These are phyloP conservation scores for Xylaria sp. DNA, from an alignment of 2,329 filamentous ascomycete species.

Conservation along the genomic window DNA sequence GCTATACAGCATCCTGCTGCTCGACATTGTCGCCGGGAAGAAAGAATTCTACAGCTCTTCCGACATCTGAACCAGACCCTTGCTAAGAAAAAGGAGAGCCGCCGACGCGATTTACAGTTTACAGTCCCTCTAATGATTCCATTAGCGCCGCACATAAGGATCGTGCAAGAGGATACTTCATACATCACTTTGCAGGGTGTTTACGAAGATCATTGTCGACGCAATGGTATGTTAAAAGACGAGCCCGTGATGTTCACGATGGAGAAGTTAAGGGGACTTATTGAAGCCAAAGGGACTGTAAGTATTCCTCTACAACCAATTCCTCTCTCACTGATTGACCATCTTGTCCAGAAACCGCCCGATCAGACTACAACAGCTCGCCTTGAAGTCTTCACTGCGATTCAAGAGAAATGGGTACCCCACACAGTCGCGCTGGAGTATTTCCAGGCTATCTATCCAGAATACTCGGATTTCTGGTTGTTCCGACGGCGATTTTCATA, in stretches of 20 bases:
- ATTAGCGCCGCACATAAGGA: slow-evolving; percentile 90
- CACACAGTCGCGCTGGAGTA: slow-evolving; percentile 85
- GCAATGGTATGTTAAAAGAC: slow-evolving; percentile 89
- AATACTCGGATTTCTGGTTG: slow-evolving; percentile 95
- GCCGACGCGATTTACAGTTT: slow-evolving; percentile 93
- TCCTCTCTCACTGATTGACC: slow-evolving; percentile 35
- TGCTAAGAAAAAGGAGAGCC: slow-evolving; percentile 91
- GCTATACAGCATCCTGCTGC: slow-evolving; percentile 96
- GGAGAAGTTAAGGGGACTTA: slow-evolving; percentile 85
- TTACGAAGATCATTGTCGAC: slow-evolving; percentile 95
- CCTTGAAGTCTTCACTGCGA: slow-evolving; percentile 92
- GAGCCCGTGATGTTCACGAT: slow-evolving; percentile 95
- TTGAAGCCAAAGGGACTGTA: slow-evolving; percentile 73
- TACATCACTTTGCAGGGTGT: slow-evolving; percentile 95
- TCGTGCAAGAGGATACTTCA: slow-evolving; percentile 94
- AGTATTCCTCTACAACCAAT: slow-evolving; percentile 47
- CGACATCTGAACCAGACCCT: slow-evolving; percentile 95
- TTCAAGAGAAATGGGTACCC: slow-evolving; percentile 93
- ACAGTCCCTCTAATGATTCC: slow-evolving; percentile 96
- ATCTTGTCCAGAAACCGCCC: slow-evolving; percentile 65
- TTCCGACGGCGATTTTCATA: slow-evolving; percentile 98
- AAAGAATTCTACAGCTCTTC: slow-evolving; percentile 95
- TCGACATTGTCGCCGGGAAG: slow-evolving; percentile 90
- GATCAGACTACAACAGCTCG: slow-evolving; percentile 79
- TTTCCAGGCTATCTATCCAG: slow-evolving; percentile 87